Evolutionary conservation across 495 filamentous ascomycete species (phyloP).

Genomic region (Massariosphaeria phaeospora): DNA sequence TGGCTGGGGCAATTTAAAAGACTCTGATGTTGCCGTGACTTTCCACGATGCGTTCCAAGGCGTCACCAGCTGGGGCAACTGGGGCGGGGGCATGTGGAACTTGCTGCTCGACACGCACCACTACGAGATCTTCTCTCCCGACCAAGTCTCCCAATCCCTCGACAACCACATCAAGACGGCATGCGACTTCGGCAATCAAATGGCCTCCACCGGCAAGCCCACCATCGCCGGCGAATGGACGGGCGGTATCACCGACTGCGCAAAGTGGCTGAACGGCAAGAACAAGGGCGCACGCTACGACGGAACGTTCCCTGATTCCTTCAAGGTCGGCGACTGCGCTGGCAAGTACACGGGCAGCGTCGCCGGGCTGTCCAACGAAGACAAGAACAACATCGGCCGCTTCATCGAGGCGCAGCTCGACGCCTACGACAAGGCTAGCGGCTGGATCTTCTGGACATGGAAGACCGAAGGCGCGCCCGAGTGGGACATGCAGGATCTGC

Average conservation of each 20-base stretch:
- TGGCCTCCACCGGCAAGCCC: constrained; percentile 47
- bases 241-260: constrained; percentile 51
- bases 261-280: constrained; percentile 47
- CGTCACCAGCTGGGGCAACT: constrained; percentile 39
- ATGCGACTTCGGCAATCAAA: constrained; percentile 39
- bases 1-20: constrained; percentile 40
- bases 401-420: constrained; percentile 72
- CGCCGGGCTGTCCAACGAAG: constrained; percentile 46
- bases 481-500: constrained; percentile 73
- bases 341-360: constrained; percentile 56
- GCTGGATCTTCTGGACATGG: constrained; percentile 83
- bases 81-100: constrained; percentile 40
- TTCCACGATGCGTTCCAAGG: constrained; percentile 44
- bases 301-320: constrained; percentile 50
- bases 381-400: constrained; percentile 54
- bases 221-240: constrained; percentile 68
- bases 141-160: constrained; percentile 30
- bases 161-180: constrained; percentile 37
- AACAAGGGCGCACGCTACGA: constrained; percentile 48
- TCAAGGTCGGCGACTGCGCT: constrained; percentile 54
- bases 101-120: constrained; percentile 43
- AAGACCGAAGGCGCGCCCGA: constrained; percentile 83
- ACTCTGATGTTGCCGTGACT: constrained; percentile 38
- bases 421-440: constrained; percentile 61
- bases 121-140: constrained; percentile 42